Conservation (phyloP, 306 rosid genomes). For the Biancaea sappan region DNA sequence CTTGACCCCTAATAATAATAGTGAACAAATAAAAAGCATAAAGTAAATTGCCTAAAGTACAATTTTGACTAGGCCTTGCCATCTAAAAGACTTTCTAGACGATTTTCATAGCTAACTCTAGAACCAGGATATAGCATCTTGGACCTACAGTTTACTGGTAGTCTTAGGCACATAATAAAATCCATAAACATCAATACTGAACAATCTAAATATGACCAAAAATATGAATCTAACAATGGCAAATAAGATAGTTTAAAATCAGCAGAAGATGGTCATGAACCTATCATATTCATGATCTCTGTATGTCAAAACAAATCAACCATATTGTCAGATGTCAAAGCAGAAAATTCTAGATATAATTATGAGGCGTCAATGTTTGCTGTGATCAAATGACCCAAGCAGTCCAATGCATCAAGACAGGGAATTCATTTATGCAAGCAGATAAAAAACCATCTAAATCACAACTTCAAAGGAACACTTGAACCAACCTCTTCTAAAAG, state of each 20-base stretch:
- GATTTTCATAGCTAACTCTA: not conserved
- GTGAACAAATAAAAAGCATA: not conserved
- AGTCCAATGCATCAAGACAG: not conserved
- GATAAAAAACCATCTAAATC: slow-evolving; percentile 7
- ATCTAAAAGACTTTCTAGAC: too few species aligned
- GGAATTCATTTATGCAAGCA: not conserved
- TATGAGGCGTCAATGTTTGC: too few species aligned
- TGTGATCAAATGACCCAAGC: not conserved
- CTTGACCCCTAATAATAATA: not conserved
- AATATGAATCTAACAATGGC: too few species aligned
- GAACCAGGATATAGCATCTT: too few species aligned
- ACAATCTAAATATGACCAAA: not conserved
- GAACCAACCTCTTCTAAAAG: slow-evolving; percentile 66
- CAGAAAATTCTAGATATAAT: too few species aligned
- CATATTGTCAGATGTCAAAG: not conserved
- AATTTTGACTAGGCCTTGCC: not conserved
- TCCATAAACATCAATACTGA: not conserved
- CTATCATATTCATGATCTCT: not conserved
- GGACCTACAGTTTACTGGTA: not conserved
- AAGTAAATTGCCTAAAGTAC: too few species aligned
- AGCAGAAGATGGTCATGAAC: not conserved
- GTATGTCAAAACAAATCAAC: not conserved
- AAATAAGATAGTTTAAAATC: not conserved
- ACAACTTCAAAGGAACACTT: not conserved
- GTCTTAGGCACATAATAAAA: not conserved